Conservation (phyloP, 2,329 filamentous ascomycete genomes). For the Endothia cerciana region DNA sequence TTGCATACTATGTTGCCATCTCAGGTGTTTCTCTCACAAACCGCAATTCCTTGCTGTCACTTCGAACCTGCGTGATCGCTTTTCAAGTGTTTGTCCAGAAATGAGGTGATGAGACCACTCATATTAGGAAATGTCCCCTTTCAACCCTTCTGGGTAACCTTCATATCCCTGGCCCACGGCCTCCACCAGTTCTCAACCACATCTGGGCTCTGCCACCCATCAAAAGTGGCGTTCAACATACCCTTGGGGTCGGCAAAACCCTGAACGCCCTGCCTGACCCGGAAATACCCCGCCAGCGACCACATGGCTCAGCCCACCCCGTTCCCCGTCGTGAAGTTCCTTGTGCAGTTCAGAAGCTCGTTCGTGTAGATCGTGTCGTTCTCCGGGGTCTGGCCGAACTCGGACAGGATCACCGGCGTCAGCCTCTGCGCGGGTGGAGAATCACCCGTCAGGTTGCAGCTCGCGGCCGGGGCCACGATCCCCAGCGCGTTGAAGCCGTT, state of each 20-base stretch:
- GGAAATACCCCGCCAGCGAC: slow-evolving; percentile 51
- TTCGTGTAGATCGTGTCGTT: slow-evolving; percentile 45
- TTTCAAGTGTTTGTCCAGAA: too few species aligned
- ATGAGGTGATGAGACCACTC: too few species aligned
- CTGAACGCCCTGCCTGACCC: slow-evolving; percentile 48
- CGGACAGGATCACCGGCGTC: slow-evolving; percentile 51
- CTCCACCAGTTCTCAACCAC: slow-evolving; percentile 54
- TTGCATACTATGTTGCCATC: too few species aligned
- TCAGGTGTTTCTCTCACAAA: too few species aligned
- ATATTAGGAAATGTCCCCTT: background rate
- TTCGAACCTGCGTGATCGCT: too few species aligned
- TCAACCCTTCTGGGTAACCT: slow-evolving; percentile 28
- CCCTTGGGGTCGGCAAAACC: slow-evolving; percentile 52
- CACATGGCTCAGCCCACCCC: slow-evolving; percentile 54
- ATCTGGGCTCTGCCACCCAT: slow-evolving; percentile 47
- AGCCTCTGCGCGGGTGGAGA: slow-evolving; percentile 42
- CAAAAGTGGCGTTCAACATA: slow-evolving; percentile 50
- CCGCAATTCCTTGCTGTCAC: too few species aligned
- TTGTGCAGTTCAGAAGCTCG: slow-evolving; percentile 50
- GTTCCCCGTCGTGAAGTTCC: slow-evolving; percentile 48
- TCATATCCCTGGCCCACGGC: slow-evolving; percentile 51
- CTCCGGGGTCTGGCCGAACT: slow-evolving; percentile 49
- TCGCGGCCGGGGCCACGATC: slow-evolving; percentile 43
- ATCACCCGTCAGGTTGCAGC: slow-evolving; percentile 42
- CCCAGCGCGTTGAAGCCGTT: slow-evolving; percentile 52